These are phyloP conservation scores for Ceratocystis destructans DNA, from an alignment of 2,329 filamentous ascomycete species.

Conservation along the genomic window DNA sequence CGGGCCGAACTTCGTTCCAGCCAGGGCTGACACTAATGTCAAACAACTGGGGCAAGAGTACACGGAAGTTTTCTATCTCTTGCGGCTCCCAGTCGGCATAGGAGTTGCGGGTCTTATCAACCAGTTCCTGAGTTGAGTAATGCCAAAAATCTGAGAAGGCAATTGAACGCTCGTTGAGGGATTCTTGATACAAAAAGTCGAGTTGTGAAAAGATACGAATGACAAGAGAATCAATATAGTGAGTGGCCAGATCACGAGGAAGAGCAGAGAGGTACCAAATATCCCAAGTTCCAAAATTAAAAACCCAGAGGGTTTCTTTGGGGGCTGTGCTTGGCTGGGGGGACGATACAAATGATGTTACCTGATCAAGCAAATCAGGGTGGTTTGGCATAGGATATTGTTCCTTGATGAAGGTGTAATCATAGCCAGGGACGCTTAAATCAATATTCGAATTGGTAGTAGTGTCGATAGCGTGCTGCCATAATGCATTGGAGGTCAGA, in stretches of 20 bases:
- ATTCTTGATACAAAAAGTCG: constrained; percentile 34
- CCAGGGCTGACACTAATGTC: constrained; percentile 42
- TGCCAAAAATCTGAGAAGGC: constrained; percentile 35
- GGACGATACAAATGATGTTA: constrained; percentile 33
- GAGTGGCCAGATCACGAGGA: constrained; percentile 29
- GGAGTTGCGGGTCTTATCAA: constrained; percentile 23
- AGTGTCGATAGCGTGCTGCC: constrained; percentile 28
- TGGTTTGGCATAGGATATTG: constrained; percentile 31
- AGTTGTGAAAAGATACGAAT: constrained; percentile 33
- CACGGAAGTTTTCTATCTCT: constrained; percentile 32
- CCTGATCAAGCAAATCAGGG: constrained; percentile 33
- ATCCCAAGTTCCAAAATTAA: constrained; percentile 42
- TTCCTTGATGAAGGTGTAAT: constrained; percentile 33
- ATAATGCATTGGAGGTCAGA: constrained; percentile 41
- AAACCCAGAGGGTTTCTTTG: constrained; percentile 39
- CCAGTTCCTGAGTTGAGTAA: constrained; percentile 23
- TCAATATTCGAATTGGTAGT: constrained; percentile 25
- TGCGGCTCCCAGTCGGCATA: constrained; percentile 22
- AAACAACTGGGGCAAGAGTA: constrained; percentile 39
- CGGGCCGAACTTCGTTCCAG: constrained; percentile 33
- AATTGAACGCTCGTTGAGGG: constrained; percentile 30
- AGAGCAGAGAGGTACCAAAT: constrained; percentile 39
- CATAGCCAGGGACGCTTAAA: constrained; percentile 27
- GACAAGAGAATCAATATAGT: constrained; percentile 28
- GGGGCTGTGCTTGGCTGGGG: constrained; percentile 26